Evolutionary conservation across 2,329 filamentous ascomycete species (phyloP), one percentile per base, ranked within the genome.

Genomic region (Verticillium longisporum): DNA sequence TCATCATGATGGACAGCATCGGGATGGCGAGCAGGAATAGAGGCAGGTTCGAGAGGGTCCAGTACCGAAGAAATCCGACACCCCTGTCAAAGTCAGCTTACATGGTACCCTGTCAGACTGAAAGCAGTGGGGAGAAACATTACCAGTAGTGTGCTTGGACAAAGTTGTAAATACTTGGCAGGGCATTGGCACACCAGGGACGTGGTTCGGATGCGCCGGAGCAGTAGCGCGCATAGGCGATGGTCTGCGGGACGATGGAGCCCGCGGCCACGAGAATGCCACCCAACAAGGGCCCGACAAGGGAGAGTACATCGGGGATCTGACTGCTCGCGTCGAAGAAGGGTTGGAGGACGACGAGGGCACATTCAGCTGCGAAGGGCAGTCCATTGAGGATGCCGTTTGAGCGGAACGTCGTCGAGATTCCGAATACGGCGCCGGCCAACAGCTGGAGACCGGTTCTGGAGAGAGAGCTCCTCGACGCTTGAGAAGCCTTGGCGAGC

Each of bases 71-170:
- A 66, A 96, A 89, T 0, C 95, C 95, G 59, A 90, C 87, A 68
- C 94, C 88, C 95, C 93, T 97, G 63, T 38, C 41, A 50, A 21
- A 50, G 41, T 50, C 41, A 50, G 41, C 18, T 50, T 50, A 26
- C 26, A 26, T 26, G 26, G 26, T 26, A 50, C 41, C 6, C 4
- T 36, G 31, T 18, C n/a, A 21, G 41, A 6, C 11, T 4, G 7
- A 11, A 50, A 6, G 41, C 41, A 50, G n/a, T 13, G 2, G 34
- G 34, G 34, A 11, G 41, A 50, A n/a, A 26, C 41, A 86, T 73
- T 81, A 96, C 93, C 95, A 99, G 74, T 99, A 98, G 68, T 90
- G 80, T 55, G 82, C 81, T 72, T 99, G 95, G 2, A 98, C 94
- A 79, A 90, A 98, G 0, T 86, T 83, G 75, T 96, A 98, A 63